Base-by-base conservation (phyloP, 2,329 filamentous ascomycete genomes). In the Cytospora paraplurivora region DNA sequence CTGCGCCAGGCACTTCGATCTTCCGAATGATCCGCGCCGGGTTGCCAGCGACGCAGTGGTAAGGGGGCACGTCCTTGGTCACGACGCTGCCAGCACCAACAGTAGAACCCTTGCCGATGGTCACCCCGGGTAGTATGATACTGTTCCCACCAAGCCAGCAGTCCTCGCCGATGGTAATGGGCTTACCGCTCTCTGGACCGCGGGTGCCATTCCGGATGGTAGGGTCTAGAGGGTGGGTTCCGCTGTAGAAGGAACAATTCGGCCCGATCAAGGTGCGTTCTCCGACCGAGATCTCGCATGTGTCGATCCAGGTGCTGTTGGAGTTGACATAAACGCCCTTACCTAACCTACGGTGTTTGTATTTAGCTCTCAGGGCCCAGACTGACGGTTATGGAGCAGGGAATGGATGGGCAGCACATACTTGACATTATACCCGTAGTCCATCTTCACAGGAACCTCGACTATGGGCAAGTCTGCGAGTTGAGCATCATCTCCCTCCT, bases 71-170 rank as follows among this genome's bases (percentile, higher is more conserved):
- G 73, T 89, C 81, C 77, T 89, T 95, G 2, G 91, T 95, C 32
- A 96, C 92, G 4, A 96, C 90, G 72, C 88, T 92, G 1, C 89
- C 91, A 1, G 93, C 92, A 1, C 91, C 93, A 65, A 96, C 82
- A 0, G 88, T 90, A 5, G 79, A 82, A 0, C 92, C 92, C 61
- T 83, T 81, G 0, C 93, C 92, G 67, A 96, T 89, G 1, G 84
- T 93, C 32, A 96, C 87, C 0, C 92, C 92, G 0, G 91, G 87
- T 51, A 93, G 77, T 19, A 96, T 84, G 27, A 81, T 85, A 6
- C 86, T 87, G 71, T 88, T 88, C 0, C 90, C 90, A 1, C 88
- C 90, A 35, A 94, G 76, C 91, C 91, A 92, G 76, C 90, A 91
- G 77, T 96, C 92, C 67, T 92, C 88, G 0, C 88, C 91, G 59